phyloP scores from a whole-genome alignment of 306 rosid genomes.

The Amphicarpaea edgeworthii region DNA sequence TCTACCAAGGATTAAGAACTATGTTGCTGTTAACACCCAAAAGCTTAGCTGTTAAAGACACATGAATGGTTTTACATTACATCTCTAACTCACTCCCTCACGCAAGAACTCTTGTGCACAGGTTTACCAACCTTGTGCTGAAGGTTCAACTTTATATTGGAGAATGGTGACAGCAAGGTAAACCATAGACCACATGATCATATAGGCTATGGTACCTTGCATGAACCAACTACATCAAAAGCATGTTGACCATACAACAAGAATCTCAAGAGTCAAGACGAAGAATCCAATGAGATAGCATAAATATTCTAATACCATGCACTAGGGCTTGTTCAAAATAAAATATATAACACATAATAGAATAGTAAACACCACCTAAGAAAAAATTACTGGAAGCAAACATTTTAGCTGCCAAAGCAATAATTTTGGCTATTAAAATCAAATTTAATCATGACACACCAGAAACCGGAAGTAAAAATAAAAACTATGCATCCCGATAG shows the following conservation, averaged over 20 bases:
- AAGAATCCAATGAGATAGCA: slow-evolving; percentile 29
- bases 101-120: neutral
- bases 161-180: neutral
- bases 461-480: neutral
- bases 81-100: neutral
- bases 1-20: neutral
- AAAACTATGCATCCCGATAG: neutral
- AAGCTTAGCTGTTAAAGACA: neutral
- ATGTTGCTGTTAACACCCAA: neutral
- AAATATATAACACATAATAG: slow-evolving; percentile 4
- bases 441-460: slow-evolving; percentile 1
- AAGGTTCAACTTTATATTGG: neutral
- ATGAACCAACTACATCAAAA: neutral
- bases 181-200: slow-evolving; percentile 4
- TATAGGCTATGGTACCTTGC: neutral
- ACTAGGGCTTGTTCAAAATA: neutral
- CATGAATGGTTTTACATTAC: neutral
- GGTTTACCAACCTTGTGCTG: neutral
- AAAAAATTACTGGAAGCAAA: slow-evolving; percentile 3
- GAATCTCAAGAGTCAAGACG: slow-evolving; percentile 21
- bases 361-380: slow-evolving; percentile 6
- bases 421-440: neutral
- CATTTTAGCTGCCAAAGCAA: slow-evolving; percentile 10
- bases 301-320: slow-evolving; percentile 7
- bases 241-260: slow-evolving; percentile 23